phyloP scores from a whole-genome alignment of 2,329 filamentous ascomycete species.

The Colletotrichum zoysiae region DNA sequence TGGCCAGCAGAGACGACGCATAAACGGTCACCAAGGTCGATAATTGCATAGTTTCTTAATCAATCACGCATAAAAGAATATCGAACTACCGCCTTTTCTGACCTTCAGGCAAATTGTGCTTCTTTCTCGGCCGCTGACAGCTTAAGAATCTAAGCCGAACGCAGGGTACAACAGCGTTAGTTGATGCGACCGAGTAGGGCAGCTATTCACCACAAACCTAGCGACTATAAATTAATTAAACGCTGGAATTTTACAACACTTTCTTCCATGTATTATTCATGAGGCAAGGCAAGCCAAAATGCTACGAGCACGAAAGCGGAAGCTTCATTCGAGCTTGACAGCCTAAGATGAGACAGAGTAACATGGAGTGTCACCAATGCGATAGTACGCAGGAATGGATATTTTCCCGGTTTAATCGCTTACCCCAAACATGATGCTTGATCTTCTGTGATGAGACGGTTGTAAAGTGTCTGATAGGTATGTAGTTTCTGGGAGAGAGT shows the following conservation, averaged over 20 bases:
- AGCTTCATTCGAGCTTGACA: background rate
- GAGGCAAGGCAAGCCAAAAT: background rate
- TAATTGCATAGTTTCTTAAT: background rate
- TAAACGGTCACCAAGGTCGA: background rate
- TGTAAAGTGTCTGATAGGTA: background rate
- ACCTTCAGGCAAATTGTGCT: accelerated
- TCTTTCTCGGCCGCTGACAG: background rate
- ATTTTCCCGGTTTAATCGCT: too few species aligned
- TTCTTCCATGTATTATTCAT: background rate
- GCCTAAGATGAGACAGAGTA: too few species aligned
- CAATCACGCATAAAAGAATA: accelerated
- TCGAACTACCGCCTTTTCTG: background rate
- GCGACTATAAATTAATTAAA: background rate
- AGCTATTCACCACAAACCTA: background rate
- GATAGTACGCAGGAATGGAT: background rate
- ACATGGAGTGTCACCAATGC: too few species aligned
- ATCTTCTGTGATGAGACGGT: too few species aligned
- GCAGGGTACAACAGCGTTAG: too few species aligned
- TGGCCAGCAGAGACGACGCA: background rate
- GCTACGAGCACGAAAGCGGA: background rate
- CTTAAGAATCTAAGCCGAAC: background rate
- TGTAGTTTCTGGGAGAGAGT: background rate
- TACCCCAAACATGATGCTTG: too few species aligned
- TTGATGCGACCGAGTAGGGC: background rate
- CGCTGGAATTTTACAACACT: background rate